Evolutionary conservation across 805 yeast species (phyloP), one percentile per base, ranked within the genome.

Genomic region (Kurtzmaniella fragi): DNA sequence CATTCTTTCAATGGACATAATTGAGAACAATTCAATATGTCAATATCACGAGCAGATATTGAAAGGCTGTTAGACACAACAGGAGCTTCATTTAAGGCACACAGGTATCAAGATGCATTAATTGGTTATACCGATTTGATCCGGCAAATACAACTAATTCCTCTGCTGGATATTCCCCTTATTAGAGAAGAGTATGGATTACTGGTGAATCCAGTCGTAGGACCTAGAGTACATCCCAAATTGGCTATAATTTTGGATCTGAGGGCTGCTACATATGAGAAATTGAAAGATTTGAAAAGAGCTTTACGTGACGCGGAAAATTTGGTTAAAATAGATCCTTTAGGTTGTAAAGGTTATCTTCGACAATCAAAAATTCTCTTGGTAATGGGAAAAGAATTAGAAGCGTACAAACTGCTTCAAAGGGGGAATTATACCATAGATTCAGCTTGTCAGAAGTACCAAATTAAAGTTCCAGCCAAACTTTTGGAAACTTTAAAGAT

Each of bases 221-320:
- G 69, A 7, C 50, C 55, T 5, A 28, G 48, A 5, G 49, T 56
- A 7, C 73, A 68, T 42, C 73, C 73, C 1, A 58, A 59, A 43
- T 40, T 68, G 5, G 53, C 61, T 1, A 47, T 61, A 1, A 41
- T 65, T 5, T 48, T 66, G 9, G 81, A 76, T 44, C 71, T 66
- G 40, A 48, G 78, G 14, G 75, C 79, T 1, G 80, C 80, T 2
- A 64, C 76, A 2, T 62, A 53, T 48, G 73, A 72, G 42, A 73
- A 71, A 42, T 43, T 73, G 37, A 51, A 53, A 4, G 49, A 57
- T 12, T 35, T 54, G 3, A 50, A 48, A 0, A 44, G 47, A 8
- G 73, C 78, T 0, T 53, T 64, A 23, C 42, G 44, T 17, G 78
- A 73, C 40, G 71, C 71, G 0, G 47, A 56, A 25, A 45, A 39